These are phyloP conservation scores for Citrus medica DNA, from an alignment of 345 rosid genomes.

Conservation along the genomic window DNA sequence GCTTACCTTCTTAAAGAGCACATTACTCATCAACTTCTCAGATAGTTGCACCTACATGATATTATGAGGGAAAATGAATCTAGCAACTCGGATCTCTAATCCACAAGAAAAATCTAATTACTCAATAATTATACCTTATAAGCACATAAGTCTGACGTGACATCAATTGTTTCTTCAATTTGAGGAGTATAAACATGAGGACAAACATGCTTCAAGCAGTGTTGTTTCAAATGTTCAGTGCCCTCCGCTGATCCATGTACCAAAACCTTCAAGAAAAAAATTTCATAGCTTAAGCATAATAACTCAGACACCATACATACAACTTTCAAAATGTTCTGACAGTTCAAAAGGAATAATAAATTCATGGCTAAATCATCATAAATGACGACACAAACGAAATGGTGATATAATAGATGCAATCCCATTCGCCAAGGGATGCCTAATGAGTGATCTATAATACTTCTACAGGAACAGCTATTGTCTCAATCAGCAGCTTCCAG, in stretches of 20 bases:
- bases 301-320: neutral
- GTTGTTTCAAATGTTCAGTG: slow-evolving; percentile 95
- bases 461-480: neutral
- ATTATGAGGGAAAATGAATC: slow-evolving; percentile 20
- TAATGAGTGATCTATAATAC: neutral
- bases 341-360: neutral
- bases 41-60: slow-evolving; percentile 81
- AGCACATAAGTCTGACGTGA: slow-evolving; percentile 95
- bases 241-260: slow-evolving; percentile 98
- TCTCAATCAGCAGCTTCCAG: neutral
- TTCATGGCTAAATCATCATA: neutral
- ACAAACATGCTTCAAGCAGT: slow-evolving; percentile 75
- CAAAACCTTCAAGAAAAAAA: slow-evolving; percentile 60
- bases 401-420: neutral
- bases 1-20: slow-evolving; percentile 84
- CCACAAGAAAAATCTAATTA: neutral
- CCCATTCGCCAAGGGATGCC: neutral
- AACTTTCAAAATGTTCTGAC: neutral
- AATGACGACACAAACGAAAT: neutral
- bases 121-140: slow-evolving; percentile 56
- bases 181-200: slow-evolving; percentile 93
- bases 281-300: neutral
- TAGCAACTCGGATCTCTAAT: neutral
- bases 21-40: slow-evolving; percentile 94
- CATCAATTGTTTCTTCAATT: slow-evolving; percentile 86